phyloP scores from a whole-genome alignment of 768 basidiomycete genomes.

The Rhodotorula babjevae region DNA sequence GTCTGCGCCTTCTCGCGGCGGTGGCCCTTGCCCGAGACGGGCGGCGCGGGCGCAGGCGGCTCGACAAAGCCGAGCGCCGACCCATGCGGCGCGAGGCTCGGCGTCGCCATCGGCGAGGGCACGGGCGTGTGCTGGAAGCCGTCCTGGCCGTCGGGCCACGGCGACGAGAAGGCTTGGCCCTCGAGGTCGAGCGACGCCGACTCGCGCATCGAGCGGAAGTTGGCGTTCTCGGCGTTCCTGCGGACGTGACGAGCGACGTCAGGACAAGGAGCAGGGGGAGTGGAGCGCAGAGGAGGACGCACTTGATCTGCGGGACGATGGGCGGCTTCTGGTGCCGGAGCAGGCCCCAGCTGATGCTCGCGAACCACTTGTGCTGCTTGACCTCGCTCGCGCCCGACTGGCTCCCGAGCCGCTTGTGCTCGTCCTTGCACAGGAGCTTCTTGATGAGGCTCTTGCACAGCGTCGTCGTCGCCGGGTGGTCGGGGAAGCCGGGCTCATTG shows the following conservation, averaged over 20 bases:
- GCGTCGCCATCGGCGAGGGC: conserved; percentile 19
- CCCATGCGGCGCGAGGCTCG: not conserved
- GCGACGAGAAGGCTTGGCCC: conserved; percentile 29
- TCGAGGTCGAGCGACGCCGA: conserved; percentile 87
- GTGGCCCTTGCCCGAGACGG: not conserved
- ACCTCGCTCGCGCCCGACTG: conserved; percentile 95
- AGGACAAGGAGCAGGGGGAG: too few species aligned
- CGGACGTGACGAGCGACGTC: conserved; percentile 51
- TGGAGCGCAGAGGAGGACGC: conserved; percentile 10
- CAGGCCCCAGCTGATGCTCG: conserved; percentile 92
- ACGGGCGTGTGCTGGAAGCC: conserved; percentile 9
- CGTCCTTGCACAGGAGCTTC: conserved; percentile 86
- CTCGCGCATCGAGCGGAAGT: conserved; percentile 86
- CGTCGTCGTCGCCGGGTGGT: conserved; percentile 69
- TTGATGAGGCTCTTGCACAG: conserved; percentile 80
- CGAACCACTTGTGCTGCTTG: conserved; percentile 98
- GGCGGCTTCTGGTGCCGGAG: conserved; percentile 87
- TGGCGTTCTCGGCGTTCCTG: conserved; percentile 60
- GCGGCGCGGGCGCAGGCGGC: conserved; percentile 1
- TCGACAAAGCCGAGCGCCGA: conserved; percentile 2
- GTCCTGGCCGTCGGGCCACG: conserved; percentile 32
- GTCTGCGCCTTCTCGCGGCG: not conserved
- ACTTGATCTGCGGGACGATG: conserved; percentile 38
- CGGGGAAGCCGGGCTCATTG: conserved; percentile 78
- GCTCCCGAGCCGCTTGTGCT: conserved; percentile 79